Conservation (phyloP, 2,329 filamentous ascomycete species). For the Fusarium acutatum region DNA sequence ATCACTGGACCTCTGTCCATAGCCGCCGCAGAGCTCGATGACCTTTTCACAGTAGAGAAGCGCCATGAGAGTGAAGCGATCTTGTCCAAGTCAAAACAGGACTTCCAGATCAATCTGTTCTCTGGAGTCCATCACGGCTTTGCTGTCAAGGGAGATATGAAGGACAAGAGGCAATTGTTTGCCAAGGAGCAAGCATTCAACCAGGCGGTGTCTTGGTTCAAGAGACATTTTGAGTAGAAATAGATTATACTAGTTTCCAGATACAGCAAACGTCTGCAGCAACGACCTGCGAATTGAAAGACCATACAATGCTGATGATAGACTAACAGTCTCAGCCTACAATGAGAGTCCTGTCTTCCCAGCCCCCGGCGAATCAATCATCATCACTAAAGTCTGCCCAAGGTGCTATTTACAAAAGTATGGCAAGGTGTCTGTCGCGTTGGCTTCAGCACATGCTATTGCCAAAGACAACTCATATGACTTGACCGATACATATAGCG, state of each 20-base stretch:
- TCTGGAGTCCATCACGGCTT: slow-evolving; percentile 79
- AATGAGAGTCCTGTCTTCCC: background rate
- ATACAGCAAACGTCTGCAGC: too few species aligned
- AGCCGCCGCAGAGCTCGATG: slow-evolving; percentile 70
- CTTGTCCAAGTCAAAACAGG: slow-evolving; percentile 61
- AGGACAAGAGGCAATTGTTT: slow-evolving; percentile 66
- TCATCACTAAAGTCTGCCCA: background rate
- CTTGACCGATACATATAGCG: background rate
- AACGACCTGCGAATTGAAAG: background rate
- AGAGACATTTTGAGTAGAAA: background rate
- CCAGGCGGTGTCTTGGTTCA: slow-evolving; percentile 81
- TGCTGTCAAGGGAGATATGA: slow-evolving; percentile 69
- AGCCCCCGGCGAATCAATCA: fast-evolving
- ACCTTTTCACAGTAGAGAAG: slow-evolving; percentile 70
- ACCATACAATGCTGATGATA: background rate
- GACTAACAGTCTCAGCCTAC: too few species aligned
- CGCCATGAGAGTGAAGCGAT: slow-evolving; percentile 72
- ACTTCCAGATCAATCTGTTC: slow-evolving; percentile 82
- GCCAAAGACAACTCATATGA: background rate
- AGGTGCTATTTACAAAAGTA: background rate
- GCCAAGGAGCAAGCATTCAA: slow-evolving; percentile 84
- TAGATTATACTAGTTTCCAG: background rate
- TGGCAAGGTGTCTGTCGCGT: background rate
- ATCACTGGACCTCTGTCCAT: slow-evolving; percentile 76
- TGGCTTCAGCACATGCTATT: background rate